These are phyloP conservation scores for Globisporangium spinosum DNA, from an alignment of 352 stramenopile species.

Conservation along the genomic window DNA sequence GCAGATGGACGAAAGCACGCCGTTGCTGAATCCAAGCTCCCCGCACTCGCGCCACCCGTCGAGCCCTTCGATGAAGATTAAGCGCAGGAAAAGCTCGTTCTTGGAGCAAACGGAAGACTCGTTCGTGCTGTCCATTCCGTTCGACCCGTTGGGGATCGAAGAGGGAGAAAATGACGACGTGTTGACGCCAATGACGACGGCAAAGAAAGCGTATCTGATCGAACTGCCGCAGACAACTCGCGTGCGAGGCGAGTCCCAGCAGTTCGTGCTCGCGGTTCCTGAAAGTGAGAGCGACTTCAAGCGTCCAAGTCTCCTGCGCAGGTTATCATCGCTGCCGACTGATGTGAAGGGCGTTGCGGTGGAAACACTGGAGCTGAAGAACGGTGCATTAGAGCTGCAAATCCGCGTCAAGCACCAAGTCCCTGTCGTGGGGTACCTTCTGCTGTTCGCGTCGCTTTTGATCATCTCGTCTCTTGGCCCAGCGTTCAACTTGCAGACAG, in stretches of 20 bases:
- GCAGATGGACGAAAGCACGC: conserved; percentile 46
- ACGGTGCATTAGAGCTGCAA: conserved; percentile 64
- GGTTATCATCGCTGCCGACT: conserved; percentile 58
- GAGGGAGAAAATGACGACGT: conserved; percentile 19
- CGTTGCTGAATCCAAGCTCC: conserved; percentile 37
- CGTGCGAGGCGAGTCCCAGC: conserved; percentile 33
- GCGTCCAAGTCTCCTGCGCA: conserved; percentile 52
- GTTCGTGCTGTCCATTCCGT: conserved; percentile 79
- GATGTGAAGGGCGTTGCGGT: conserved; percentile 70
- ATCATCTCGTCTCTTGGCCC: conserved; percentile 77
- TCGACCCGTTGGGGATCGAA: conserved; percentile 38
- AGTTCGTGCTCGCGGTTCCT: conserved; percentile 77
- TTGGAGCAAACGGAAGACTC: conserved; percentile 67
- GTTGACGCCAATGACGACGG: conserved; percentile 32
- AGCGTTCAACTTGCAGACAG: conserved; percentile 63
- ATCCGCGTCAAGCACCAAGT: conserved; percentile 74
- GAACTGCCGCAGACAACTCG: conserved; percentile 51
- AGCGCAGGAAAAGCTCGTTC: conserved; percentile 66
- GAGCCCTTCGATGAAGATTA: conserved; percentile 42
- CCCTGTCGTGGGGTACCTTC: conserved; percentile 69
- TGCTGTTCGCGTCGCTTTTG: conserved; percentile 63
- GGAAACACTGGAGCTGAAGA: conserved; percentile 65
- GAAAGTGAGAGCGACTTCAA: conserved; percentile 51
- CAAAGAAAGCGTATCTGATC: conserved; percentile 74
- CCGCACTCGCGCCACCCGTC: conserved; percentile 22